These are phyloP conservation scores for Rhynchosporium graminicola DNA, from an alignment of 2,329 filamentous ascomycete species.

Conservation along the genomic window DNA sequence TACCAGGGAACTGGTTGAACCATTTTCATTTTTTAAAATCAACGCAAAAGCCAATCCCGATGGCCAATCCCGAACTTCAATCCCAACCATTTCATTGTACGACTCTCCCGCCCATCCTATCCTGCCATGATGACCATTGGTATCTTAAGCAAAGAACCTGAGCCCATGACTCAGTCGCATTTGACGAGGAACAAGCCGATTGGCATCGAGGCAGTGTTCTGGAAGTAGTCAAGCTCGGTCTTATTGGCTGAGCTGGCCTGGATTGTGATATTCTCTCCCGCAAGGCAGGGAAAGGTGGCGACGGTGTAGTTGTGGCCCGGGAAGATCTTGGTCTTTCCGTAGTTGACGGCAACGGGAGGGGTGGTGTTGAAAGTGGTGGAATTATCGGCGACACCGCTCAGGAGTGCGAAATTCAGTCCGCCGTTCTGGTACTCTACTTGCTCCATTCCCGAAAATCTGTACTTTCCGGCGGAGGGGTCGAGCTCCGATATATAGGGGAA, in stretches of 20 bases:
- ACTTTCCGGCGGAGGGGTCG: slow-evolving; percentile 27
- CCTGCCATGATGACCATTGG: too few species aligned
- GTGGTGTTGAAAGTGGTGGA: slow-evolving; percentile 31
- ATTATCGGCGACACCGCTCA: slow-evolving; percentile 25
- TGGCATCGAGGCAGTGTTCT: slow-evolving; percentile 29
- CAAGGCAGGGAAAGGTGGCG: slow-evolving; percentile 32
- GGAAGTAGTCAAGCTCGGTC: slow-evolving; percentile 36
- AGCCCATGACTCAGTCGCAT: slow-evolving; percentile 23
- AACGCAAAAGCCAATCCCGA: too few species aligned
- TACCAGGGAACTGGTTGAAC: too few species aligned
- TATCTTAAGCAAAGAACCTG: neutral
- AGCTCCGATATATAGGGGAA: slow-evolving; percentile 36
- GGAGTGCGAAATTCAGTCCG: slow-evolving; percentile 35
- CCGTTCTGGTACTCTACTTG: slow-evolving; percentile 33
- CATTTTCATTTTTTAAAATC: too few species aligned
- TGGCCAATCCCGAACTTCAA: too few species aligned
- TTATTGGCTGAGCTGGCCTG: slow-evolving; percentile 29
- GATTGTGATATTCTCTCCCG: slow-evolving; percentile 27
- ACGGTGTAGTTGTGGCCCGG: slow-evolving; percentile 39
- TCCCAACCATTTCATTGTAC: too few species aligned
- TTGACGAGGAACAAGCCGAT: slow-evolving; percentile 39
- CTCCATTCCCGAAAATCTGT: slow-evolving; percentile 36
- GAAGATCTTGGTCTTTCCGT: slow-evolving; percentile 36
- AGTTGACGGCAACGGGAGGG: slow-evolving; percentile 30
- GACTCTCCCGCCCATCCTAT: too few species aligned